A percentile compares a stretch with the other conserved stretches of the same genome.
Conservation (phyloP, 768 basidiomycete genomes). For the Lactifluus subvellereus region DNA sequence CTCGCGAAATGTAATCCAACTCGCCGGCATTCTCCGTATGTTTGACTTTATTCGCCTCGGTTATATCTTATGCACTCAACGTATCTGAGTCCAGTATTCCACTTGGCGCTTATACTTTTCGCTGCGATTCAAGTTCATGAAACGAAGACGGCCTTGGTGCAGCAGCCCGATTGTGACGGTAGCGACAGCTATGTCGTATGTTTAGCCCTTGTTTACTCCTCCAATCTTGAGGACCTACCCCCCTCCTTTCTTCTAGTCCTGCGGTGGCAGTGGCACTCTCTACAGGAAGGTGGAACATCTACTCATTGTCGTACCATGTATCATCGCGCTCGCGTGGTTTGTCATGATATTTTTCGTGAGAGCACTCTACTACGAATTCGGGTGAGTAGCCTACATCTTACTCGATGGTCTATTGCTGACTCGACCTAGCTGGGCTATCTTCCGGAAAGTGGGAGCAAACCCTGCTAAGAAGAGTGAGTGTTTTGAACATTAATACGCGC, state of each 20-base stretch:
- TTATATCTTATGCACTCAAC: neutral
- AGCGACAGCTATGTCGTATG: conserved; percentile 37
- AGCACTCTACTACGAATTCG: conserved; percentile 74
- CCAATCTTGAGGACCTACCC: neutral
- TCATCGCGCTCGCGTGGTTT: conserved; percentile 64
- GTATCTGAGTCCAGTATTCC: conserved; percentile 49
- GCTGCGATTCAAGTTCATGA: conserved; percentile 74
- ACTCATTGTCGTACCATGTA: conserved; percentile 64
- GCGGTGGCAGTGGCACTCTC: conserved; percentile 47
- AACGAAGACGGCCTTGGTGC: conserved; percentile 57
- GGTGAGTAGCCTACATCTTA: conserved; percentile 41
- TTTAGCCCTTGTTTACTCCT: neutral
- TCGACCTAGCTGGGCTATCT: conserved; percentile 71
- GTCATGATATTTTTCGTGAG: conserved; percentile 62
- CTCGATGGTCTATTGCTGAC: neutral
- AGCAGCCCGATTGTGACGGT: conserved; percentile 32
- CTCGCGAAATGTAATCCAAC: conserved; percentile 70
- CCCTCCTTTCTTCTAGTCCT: conserved; percentile 34
- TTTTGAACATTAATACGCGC: neutral
- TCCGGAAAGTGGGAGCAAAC: conserved; percentile 84
- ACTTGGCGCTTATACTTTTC: conserved; percentile 65
- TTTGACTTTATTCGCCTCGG: neutral
- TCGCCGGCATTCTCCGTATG: conserved; percentile 66
- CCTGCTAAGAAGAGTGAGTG: conserved; percentile 73
- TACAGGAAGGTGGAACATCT: conserved; percentile 57